Base-by-base conservation (phyloP, 2,329 filamentous ascomycete genomes). In the Fusarium pseudoanthophilum region DNA sequence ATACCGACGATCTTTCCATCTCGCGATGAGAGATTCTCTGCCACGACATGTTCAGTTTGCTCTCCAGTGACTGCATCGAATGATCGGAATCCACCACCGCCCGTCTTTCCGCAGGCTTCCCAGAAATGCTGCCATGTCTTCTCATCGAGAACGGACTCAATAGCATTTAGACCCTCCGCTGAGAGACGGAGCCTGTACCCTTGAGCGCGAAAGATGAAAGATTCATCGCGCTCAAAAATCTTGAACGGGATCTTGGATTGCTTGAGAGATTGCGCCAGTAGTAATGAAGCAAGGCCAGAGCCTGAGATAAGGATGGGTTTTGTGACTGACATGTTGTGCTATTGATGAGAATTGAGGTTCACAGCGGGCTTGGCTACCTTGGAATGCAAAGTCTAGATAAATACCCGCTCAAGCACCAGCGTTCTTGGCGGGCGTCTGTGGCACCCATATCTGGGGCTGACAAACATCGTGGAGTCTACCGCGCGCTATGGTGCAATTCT, bases 101-200 rank as follows among this genome's bases (percentile, higher is more conserved):
- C 89, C 0, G 90, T 92, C 75, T 91, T 90, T 24, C 88, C 87
- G 75, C 88, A 90, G 5, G 73, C 80, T 49, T 87, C 85, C 86
- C 88, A 91, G 81, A 92, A 92, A n/a, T 79, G 83, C 42, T 84
- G 72, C 76, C 85, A 91, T 0, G 73, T 77, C 7, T 84, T 79
- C 0, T 85, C 80, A 14, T 84, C 82, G 6, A 92, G 86, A 1
- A 88, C 89, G 0, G 86, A 83, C 72, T 92, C 89, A 60, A 92
- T 89, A 28, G 90, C 88, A 74, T 89, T 86, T 2, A 91, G 82
- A 0, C 89, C 89, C 72, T 89, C 84, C 1, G 79, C 59, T 0
- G 88, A 90, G 5, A 92, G 83, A 18, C 90, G 87, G 11, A 91
- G 82, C 5, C 90, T 82, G 79, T 92, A 92, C 0, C 90, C 90